Evolutionary conservation across 2,329 filamentous ascomycete genomes (phyloP), one percentile per base, ranked within the genome.

Genomic region (Pseudogymnoascus sp.): DNA sequence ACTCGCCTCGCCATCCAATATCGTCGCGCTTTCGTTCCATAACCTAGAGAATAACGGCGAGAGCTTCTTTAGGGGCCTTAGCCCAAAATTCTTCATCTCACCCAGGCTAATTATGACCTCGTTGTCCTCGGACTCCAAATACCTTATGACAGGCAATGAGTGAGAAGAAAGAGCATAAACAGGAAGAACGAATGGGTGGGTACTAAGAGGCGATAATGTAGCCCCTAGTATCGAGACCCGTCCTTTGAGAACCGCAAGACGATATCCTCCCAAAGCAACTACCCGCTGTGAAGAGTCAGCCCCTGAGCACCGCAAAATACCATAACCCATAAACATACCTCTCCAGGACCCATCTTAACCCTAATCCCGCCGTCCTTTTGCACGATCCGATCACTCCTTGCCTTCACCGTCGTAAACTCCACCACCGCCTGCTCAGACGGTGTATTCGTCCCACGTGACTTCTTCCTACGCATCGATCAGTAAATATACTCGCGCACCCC

Each of bases 151-250:
- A 0, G 88, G 88, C 1, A 93, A 74, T 0, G 89, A 85, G 70
- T 91, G 85, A 38, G 87, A 90, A 44, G 83, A 81, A 1, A 89
- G 84, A 15, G 88, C 87, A 72, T 84, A 85, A 15, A 90, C 79
- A 19, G 38, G 17, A n/a, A 40, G 15, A 60, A n/a, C n/a, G n/a
- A n/a, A 40, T 19, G 26, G 26, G 1, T 10, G 71, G 0, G 69
- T 72, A 26, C 79, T 75, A 0, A 79, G 77, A 1, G 81, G 72
- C 10, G 77, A 76, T 3, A 93, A 72, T 6, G 80, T 82, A 6
- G 88, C 85, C 15, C 90, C 89, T 13, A 85, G 82, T 26, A 93
- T 73, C 1, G 83, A 86, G 23, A 89, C 77, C 46, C 85, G 79
- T 1, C 90, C 90, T 61, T 78, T 79, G 7, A 77, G 69, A 0